Conservation (phyloP, 345 rosid genomes). For the Eucalyptus coolabah region DNA sequence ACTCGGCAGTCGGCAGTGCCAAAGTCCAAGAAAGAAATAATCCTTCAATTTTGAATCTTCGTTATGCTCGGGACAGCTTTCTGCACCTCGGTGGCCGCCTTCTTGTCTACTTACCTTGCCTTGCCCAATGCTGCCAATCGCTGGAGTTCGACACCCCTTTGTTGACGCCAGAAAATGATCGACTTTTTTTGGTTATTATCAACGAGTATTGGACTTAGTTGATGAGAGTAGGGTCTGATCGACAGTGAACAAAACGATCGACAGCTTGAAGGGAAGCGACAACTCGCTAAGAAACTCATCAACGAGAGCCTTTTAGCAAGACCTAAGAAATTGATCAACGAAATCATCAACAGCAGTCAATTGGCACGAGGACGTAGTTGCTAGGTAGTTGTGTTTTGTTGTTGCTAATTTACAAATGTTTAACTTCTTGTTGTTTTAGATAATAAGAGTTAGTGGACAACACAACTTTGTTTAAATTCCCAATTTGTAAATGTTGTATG, state of each 20-base stretch:
- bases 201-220: background rate
- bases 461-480: background rate
- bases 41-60: background rate
- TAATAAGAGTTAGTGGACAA: background rate
- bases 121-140: background rate
- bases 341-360: fast-evolving
- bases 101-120: background rate
- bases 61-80: background rate
- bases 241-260: too few species aligned
- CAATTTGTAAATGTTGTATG: fast-evolving
- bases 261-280: fast-evolving
- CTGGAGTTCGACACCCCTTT: background rate
- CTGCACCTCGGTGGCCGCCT: background rate
- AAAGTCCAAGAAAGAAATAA: background rate
- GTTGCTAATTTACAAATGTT: too few species aligned
- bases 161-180: too few species aligned
- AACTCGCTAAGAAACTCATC: background rate
- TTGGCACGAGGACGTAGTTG: fast-evolving
- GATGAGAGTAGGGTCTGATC: fast-evolving
- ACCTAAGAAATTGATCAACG: too few species aligned
- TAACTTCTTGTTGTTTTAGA: too few species aligned
- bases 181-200: too few species aligned
- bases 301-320: background rate
- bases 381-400: background rate
- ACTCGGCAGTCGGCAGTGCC: background rate